A percentile compares a stretch with the other conserved stretches of the same genome.
phyloP scores from a whole-genome alignment of 1,139 yeast species.

The Suhomyces atakaporum region DNA sequence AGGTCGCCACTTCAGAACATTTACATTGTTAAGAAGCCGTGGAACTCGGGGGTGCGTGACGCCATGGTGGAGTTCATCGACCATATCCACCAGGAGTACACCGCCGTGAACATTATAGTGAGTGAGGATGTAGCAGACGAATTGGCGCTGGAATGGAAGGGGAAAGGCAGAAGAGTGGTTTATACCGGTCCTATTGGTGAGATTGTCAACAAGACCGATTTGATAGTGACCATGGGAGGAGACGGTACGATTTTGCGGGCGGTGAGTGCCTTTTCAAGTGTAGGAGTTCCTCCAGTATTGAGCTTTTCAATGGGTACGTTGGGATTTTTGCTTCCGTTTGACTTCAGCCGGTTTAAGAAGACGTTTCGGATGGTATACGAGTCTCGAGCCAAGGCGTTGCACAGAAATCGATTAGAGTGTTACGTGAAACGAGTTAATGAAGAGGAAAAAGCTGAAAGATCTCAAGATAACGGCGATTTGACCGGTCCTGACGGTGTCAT shows the following conservation, averaged over 20 bases:
- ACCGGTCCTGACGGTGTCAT: slow-evolving; percentile 24
- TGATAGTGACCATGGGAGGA: slow-evolving; percentile 87
- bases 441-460: too few relatives aligned
- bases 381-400: slow-evolving; percentile 69
- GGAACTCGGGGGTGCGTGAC: slow-evolving; percentile 62
- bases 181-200: slow-evolving; percentile 63
- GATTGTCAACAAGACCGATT: slow-evolving; percentile 61
- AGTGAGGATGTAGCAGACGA: slow-evolving; percentile 77
- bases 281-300: slow-evolving; percentile 81
- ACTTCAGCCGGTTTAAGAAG: slow-evolving; percentile 58
- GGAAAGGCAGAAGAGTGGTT: slow-evolving; percentile 18
- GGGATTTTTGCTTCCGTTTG: slow-evolving; percentile 88
- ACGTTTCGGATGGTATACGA: slow-evolving; percentile 68
- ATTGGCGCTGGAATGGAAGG: slow-evolving; percentile 42
- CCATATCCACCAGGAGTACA: slow-evolving; percentile 57
- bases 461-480: neutral
- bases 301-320: slow-evolving; percentile 90
- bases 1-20: slow-evolving; percentile 62
- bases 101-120: slow-evolving; percentile 74
- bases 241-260: slow-evolving; percentile 91
- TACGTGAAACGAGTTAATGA: slow-evolving; percentile 50
- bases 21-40: slow-evolving; percentile 81
- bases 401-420: slow-evolving; percentile 77
- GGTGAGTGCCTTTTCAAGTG: slow-evolving; percentile 62
- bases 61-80: slow-evolving; percentile 69